These are phyloP conservation scores for Candida bentonensis DNA, from an alignment of 805 yeast genomes.

Conservation along the genomic window DNA sequence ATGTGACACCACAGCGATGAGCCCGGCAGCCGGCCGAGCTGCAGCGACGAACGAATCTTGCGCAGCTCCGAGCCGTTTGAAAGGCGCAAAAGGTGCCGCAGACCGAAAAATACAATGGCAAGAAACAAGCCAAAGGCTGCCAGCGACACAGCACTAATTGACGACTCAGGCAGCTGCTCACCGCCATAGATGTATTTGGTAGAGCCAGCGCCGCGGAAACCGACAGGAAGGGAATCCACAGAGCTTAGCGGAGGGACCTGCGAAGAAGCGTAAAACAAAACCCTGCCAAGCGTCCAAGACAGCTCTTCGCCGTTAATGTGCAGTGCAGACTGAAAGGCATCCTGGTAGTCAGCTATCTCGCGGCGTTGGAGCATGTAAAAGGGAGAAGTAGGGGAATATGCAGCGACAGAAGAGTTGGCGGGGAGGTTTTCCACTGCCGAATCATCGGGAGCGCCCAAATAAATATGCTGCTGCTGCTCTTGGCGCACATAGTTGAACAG, in stretches of 20 bases:
- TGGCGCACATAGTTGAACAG: slow-evolving; percentile 20
- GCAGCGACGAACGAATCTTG: not conserved
- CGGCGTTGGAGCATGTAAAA: not conserved
- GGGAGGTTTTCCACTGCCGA: slow-evolving; percentile 20
- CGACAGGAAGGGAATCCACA: not conserved
- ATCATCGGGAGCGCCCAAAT: slow-evolving; percentile 14
- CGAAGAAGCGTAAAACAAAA: slow-evolving; percentile 68
- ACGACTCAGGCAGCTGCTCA: not conserved
- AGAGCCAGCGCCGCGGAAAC: not conserved
- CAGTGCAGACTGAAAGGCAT: slow-evolving; percentile 73
- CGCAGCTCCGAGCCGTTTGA: not conserved
- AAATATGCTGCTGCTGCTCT: slow-evolving; percentile 5
- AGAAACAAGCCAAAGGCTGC: not conserved
- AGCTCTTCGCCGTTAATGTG: slow-evolving; percentile 71
- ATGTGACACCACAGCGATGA: not conserved
- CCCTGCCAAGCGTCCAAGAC: slow-evolving; percentile 92
- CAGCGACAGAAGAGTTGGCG: not conserved
- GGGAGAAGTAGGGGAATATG: not conserved
- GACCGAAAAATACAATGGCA: not conserved
- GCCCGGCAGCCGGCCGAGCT: not conserved
- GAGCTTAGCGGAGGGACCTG: slow-evolving; percentile 26
- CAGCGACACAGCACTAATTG: not conserved
- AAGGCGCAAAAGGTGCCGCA: not conserved
- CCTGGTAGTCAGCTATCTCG: slow-evolving; percentile 15
- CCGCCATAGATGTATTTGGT: not conserved